Base-by-base conservation (phyloP, 2,329 filamentous ascomycete genomes). In the Sphaerulina populicola region DNA sequence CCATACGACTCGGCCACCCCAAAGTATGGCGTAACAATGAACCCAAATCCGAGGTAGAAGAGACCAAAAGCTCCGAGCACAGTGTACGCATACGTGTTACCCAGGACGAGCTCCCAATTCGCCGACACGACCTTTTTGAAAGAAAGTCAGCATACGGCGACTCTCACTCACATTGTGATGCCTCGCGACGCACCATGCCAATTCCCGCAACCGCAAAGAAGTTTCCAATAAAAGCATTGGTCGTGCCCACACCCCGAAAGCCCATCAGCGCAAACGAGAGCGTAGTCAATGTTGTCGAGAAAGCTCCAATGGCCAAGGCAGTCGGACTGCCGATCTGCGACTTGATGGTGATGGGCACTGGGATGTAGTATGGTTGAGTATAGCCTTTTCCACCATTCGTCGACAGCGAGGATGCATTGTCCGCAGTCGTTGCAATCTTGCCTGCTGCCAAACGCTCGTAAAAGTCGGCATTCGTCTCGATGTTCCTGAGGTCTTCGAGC, bases 1-100 rank as follows among this genome's bases (percentile, higher is more conserved):
- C 72, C 71, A 53, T 76, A 77, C 1, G 73, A 65, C 6, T 68
- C 68, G 5, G 65, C 58, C 6, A 77, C 68, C 0, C 74, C 73
- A 52, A 77, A 74, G 0, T 68, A 61, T 1, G 74, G 74, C 0
- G 72, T 76, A 4, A 76, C 54, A 15, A 76, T 70, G 3, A 73
- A 71, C 4, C 73, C 74, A 41, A 73, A 77, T 1, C 74, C 74
- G 15, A 68, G 70, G 49, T 77, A 76, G 58, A 77, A 77, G 12
- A 77, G 66, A 72, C 77, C 75, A 53, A 80, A 80, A 6, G 76
- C 76, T 52, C 72, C 74, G 33, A 78, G 71, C 0, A 77, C 74
- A 0, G 75, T 79, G 50, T 80, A 79, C 0, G 70, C 70, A 49
- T 77, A 65, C 0, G 71, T 73, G 47, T 79, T 78, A 0, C 77